phyloP scores from a whole-genome alignment of 495 filamentous ascomycete species.

The Aspergillus campestris region DNA sequence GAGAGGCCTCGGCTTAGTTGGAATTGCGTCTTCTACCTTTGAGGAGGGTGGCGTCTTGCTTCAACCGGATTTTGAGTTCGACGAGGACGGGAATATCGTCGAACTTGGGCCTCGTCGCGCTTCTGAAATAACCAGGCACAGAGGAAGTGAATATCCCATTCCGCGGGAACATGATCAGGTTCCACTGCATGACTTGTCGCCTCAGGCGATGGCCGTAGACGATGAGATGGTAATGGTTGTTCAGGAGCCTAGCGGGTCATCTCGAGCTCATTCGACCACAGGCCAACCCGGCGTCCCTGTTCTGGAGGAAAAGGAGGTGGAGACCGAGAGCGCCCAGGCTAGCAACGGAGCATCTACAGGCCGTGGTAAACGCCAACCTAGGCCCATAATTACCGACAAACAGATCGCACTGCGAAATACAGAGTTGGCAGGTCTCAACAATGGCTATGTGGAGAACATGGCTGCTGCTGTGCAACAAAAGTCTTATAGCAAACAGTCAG shows the following conservation, averaged over 20 bases:
- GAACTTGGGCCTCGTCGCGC: slow-evolving; percentile 19
- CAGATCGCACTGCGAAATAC: slow-evolving; percentile 38
- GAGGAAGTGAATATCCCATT: slow-evolving; percentile 16
- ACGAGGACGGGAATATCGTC: slow-evolving; percentile 53
- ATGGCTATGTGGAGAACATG: slow-evolving; percentile 50
- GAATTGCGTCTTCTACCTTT: slow-evolving; percentile 11
- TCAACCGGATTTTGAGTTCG: slow-evolving; percentile 58
- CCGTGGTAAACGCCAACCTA: slow-evolving; percentile 13
- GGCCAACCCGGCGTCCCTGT: no score
- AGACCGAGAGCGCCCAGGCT: neutral
- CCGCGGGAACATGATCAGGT: no score
- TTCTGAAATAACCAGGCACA: neutral
- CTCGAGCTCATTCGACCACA: no score
- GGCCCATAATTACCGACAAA: slow-evolving; percentile 15
- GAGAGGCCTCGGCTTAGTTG: slow-evolving; percentile 12
- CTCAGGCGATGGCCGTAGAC: slow-evolving; percentile 7
- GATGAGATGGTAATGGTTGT: slow-evolving; percentile 6
- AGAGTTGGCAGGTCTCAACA: slow-evolving; percentile 50
- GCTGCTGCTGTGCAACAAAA: slow-evolving; percentile 36
- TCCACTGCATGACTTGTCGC: slow-evolving; percentile 1
- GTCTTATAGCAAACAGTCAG: slow-evolving; percentile 24
- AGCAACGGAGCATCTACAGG: slow-evolving; percentile 12
- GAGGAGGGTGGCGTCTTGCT: slow-evolving; percentile 46
- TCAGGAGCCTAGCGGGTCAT: neutral
- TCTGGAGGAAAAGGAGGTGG: no score